Base-by-base conservation (phyloP, 345 rosid genomes). In the Bretschneidera sinensis region DNA sequence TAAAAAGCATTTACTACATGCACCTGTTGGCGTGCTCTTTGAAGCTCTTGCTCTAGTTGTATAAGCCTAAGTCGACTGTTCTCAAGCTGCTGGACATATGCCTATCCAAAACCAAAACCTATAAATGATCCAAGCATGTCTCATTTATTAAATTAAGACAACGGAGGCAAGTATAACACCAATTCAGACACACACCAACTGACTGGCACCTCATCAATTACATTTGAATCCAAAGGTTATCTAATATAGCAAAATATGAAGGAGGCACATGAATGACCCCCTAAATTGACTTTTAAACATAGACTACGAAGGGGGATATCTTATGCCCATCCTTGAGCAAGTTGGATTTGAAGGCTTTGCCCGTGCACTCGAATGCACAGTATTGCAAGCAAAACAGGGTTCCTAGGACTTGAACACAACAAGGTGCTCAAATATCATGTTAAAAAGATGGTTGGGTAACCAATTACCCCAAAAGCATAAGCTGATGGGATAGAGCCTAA, bases 61-160 rank as follows among this genome's bases (percentile, higher is more conserved):
- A 86, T 43, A 19, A 89, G 88, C 81, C 78, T 76, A 59, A 82
- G 57, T 28, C 88, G 74, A 62, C 96, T 80, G 60, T 49, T 81
- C 82, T 89, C 98, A 11, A 92, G 91, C 70, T 87, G 98, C 81
- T 87, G 97, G 64, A 89, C 96, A 74, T 89, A 92, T 60, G 94
- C 98, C 97, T 92, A 73, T 52, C 60, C 77, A 84, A 81, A 79
- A 72, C 61, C 74, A 68, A 76, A 76, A 75, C 76, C 78, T 62
- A 81, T 75, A 58, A 83, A 66, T 70, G 57, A 75, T 68, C 70
- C 71, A 73, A 63, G 61, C 65, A 65, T 75, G 68, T 64, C 60
- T 61, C 48, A 57, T 59, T 68, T 48, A 65, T 54, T 24, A 68
- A 65, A 48, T 21, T 48, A 61, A 62, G 50, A 49, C 21, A 51